Percentiles rank a stretch among this genome's conserved stretches.
Evolutionary conservation across 192 early-diverging fungal genomes (phyloP).

Genomic region (Fimicolochytrium jonesii): DNA sequence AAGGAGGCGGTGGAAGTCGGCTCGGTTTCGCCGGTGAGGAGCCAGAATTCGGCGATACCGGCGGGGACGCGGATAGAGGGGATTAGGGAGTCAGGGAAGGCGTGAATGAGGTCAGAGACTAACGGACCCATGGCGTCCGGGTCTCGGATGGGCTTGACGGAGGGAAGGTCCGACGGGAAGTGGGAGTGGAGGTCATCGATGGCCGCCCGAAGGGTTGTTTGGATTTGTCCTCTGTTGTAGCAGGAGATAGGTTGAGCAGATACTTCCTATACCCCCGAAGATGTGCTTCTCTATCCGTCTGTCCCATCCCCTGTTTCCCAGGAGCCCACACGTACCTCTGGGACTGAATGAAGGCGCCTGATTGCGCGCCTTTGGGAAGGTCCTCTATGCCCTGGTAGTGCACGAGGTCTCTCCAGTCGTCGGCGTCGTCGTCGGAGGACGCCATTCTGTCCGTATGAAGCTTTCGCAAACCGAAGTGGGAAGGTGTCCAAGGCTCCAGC

Average conservation of each 20-base stretch:
- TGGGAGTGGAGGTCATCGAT: neutral
- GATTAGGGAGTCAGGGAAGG: neutral
- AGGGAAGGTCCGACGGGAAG: conserved; percentile 15
- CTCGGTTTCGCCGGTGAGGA: conserved; percentile 7
- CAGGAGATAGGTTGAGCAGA: neutral
- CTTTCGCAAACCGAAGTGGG: too few species aligned
- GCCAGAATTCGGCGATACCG: conserved; percentile 5
- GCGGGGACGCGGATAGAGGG: conserved; percentile 2
- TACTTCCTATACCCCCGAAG: neutral
- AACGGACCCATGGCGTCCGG: conserved; percentile 2
- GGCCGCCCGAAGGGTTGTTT: neutral
- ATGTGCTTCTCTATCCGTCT: neutral
- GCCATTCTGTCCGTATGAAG: too few species aligned
- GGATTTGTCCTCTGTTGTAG: neutral
- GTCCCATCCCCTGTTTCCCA: too few species aligned
- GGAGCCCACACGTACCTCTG: too few species aligned
- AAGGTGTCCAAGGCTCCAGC: too few species aligned
- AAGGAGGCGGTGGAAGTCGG: neutral
- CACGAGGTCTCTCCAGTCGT: conserved; percentile 10
- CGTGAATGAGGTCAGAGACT: neutral
- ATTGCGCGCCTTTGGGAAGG: neutral
- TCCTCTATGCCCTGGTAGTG: conserved; percentile 9
- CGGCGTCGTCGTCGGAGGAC: conserved; percentile 3
- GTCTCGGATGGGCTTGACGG: conserved; percentile 3
- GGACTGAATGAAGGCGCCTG: conserved; percentile 6